Evolutionary conservation across 306 rosid species (phyloP).

Genomic region (Trifolium dubium): DNA sequence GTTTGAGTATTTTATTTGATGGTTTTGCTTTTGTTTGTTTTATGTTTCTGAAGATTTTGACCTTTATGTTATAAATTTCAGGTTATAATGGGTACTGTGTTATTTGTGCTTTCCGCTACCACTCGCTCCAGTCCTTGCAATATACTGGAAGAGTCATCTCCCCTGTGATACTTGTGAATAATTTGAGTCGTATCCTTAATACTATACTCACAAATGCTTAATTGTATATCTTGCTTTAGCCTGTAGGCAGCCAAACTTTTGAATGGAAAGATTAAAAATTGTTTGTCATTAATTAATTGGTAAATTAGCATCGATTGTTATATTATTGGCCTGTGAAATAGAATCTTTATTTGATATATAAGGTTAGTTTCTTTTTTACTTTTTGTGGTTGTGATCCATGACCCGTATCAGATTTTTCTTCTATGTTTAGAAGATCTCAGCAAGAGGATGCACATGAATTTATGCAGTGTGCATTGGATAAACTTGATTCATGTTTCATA

Average conservation of each 20-base stretch:
- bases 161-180: slow-evolving; percentile 63
- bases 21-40: background rate
- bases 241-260: background rate
- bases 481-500: slow-evolving; percentile 61
- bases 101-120: slow-evolving; percentile 66
- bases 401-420: slow-evolving; percentile 65
- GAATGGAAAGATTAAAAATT: background rate
- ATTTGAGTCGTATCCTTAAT: slow-evolving; percentile 80
- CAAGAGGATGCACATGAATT: slow-evolving; percentile 99
- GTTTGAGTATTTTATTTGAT: background rate
- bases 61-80: slow-evolving; percentile 45
- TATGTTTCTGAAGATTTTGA: slow-evolving; percentile 1
- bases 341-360: background rate
- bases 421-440: slow-evolving; percentile 64
- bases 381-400: slow-evolving; percentile 53
- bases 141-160: slow-evolving; percentile 54
- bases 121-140: slow-evolving; percentile 55
- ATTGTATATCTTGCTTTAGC: background rate
- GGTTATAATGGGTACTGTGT: slow-evolving; percentile 71
- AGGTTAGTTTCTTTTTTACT: background rate
- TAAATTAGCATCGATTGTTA: background rate
- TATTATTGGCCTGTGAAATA: slow-evolving; percentile 9
- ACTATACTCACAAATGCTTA: background rate
- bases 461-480: slow-evolving; percentile 81
- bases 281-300: background rate